phyloP scores from a whole-genome alignment of 2,329 filamentous ascomycete genomes.

The Penicillium sp. region DNA sequence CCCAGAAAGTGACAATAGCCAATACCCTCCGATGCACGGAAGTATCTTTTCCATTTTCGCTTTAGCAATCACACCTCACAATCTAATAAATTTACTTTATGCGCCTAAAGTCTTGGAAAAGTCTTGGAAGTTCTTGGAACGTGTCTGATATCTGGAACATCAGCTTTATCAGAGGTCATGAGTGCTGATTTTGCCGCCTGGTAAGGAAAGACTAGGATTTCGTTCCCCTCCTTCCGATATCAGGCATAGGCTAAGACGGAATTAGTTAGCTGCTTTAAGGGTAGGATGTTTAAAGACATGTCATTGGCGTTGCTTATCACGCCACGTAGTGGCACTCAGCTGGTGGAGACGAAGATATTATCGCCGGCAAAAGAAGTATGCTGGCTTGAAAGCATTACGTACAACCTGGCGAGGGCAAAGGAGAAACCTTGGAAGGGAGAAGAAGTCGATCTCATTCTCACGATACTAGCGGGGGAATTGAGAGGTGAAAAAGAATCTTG shows the following conservation, averaged over 20 bases:
- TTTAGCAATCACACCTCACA: background rate
- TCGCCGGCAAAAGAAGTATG: too few species aligned
- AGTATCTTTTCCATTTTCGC: background rate
- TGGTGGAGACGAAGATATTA: background rate
- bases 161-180: background rate
- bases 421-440: too few species aligned
- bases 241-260: background rate
- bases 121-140: background rate
- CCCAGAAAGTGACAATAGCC: background rate
- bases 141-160: background rate
- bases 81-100: background rate
- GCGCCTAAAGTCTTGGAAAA: background rate
- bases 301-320: background rate
- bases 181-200: background rate
- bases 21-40: background rate
- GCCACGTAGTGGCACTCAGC: background rate
- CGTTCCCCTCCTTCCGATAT: background rate
- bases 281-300: background rate
- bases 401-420: too few species aligned
- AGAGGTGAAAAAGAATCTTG: too few species aligned
- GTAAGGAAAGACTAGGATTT: background rate
- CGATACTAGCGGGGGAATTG: too few species aligned
- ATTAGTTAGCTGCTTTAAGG: background rate
- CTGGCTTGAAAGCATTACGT: too few species aligned
- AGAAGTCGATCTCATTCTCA: too few species aligned